Evolutionary conservation across 1,284 basidiomycete species (phyloP).

Genomic region (Microbotryum scabiosae): DNA sequence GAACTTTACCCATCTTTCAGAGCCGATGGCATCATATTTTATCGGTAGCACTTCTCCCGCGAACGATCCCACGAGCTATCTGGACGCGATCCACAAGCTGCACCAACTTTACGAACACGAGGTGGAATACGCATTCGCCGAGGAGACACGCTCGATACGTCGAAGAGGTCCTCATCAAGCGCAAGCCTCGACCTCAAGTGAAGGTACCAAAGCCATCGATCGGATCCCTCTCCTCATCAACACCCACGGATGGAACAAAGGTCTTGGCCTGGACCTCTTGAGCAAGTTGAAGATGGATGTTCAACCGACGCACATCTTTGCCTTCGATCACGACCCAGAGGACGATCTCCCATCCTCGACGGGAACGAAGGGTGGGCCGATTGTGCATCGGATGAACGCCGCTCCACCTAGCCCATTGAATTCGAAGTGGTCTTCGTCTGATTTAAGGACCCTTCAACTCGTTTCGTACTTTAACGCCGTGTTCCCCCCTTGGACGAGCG

Average conservation of each 20-base stretch:
- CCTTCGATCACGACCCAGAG: conserved; percentile 39
- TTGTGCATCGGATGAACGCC: not conserved
- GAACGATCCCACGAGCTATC: conserved; percentile 69
- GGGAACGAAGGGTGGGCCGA: not conserved
- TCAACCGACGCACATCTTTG: conserved; percentile 59
- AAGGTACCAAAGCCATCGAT: conserved; percentile 7
- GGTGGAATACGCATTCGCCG: conserved; percentile 49
- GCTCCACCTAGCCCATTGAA: conserved; percentile 44
- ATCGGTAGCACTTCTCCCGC: conserved; percentile 71
- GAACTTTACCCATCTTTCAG: conserved; percentile 67
- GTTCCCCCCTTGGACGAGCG: conserved; percentile 42
- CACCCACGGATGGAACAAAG: conserved; percentile 95
- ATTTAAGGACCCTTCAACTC: conserved; percentile 61
- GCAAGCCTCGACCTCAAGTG: not conserved
- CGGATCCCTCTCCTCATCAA: conserved; percentile 72
- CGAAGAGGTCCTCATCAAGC: not conserved
- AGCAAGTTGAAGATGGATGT: conserved; percentile 58
- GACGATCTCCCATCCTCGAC: not conserved
- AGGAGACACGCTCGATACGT: conserved; percentile 5
- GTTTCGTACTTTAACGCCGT: conserved; percentile 75
- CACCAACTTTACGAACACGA: conserved; percentile 64
- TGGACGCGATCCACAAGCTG: conserved; percentile 59
- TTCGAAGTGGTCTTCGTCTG: conserved; percentile 49
- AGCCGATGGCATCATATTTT: conserved; percentile 70
- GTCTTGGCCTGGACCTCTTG: conserved; percentile 76